phyloP scores from a whole-genome alignment of 2,329 filamentous ascomycete genomes.

The Tolypocladium tundrense region DNA sequence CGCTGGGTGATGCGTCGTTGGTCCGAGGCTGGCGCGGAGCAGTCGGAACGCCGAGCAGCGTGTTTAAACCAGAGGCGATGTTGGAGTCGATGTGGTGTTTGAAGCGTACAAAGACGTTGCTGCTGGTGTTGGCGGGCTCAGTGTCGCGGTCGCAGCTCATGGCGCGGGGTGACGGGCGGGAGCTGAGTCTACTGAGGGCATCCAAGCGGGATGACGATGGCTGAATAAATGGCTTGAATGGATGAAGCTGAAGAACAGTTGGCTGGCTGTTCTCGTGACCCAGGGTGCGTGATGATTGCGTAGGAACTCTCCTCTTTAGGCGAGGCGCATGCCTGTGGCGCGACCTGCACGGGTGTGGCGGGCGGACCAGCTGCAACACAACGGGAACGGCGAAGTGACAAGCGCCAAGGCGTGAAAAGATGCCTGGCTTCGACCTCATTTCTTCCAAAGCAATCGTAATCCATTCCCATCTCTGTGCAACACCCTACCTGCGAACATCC shows the following conservation, averaged over 20 bases:
- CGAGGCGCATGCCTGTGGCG: neutral
- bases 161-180: neutral
- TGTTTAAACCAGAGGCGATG: constrained; percentile 17
- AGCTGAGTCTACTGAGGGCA: neutral
- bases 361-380: neutral
- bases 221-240: neutral
- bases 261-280: neutral
- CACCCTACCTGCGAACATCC: neutral
- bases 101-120: constrained; percentile 8
- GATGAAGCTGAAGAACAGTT: neutral
- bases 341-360: neutral
- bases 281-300: neutral
- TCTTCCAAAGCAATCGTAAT: neutral
- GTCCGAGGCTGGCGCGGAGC: neutral
- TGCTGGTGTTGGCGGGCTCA: constrained; percentile 4
- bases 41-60: constrained; percentile 5
- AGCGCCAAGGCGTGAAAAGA: neutral
- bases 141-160: constrained; percentile 12
- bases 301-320: neutral
- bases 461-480: no score
- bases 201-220: neutral
- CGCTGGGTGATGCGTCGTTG: neutral
- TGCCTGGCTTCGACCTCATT: neutral
- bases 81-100: constrained; percentile 24
- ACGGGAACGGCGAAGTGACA: neutral